phyloP scores from a whole-genome alignment of 2,329 filamentous ascomycete genomes.

The Elsinoe necatrix region DNA sequence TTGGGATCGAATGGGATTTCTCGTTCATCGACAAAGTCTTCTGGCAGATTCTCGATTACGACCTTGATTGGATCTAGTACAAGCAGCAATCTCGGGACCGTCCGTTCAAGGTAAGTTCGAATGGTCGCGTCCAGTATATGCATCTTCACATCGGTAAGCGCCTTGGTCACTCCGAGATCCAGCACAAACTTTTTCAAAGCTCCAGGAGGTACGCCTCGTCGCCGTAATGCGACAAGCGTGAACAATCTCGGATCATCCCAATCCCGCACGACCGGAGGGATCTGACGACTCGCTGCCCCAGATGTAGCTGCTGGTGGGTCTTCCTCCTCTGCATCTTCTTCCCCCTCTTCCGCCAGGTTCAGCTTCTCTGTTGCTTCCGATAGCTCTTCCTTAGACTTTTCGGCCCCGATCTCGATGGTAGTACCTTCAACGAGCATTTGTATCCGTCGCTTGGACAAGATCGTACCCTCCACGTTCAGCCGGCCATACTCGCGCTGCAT shows the following conservation, averaged over 20 bases:
- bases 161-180: conserved; percentile 83
- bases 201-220: conserved; percentile 78
- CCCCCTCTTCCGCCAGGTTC: conserved; percentile 36
- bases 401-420: conserved; percentile 26
- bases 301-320: conserved; percentile 21
- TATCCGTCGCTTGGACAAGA: conserved; percentile 80
- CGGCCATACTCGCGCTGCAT: conserved; percentile 88
- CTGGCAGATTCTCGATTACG: conserved; percentile 68
- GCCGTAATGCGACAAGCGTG: conserved; percentile 73
- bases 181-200: conserved; percentile 85
- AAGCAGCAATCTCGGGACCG: conserved; percentile 81
- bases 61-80: conserved; percentile 79
- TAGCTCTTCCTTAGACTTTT: conserved; percentile 22
- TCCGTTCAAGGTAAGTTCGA: conserved; percentile 76
- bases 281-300: conserved; percentile 23
- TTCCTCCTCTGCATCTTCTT: conserved; percentile 25
- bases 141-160: conserved; percentile 69
- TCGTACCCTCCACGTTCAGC: conserved; percentile 72
- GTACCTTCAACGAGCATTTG: conserved; percentile 66
- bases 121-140: conserved; percentile 77
- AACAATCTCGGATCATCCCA: conserved; percentile 92
- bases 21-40: conserved; percentile 56
- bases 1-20: conserved; percentile 75
- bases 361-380: conserved; percentile 31
- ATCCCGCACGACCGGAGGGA: conserved; percentile 57